Evolutionary conservation across 345 rosid species (phyloP), one percentile per base, ranked within the genome.

Genomic region (Aethionema arabicum): DNA sequence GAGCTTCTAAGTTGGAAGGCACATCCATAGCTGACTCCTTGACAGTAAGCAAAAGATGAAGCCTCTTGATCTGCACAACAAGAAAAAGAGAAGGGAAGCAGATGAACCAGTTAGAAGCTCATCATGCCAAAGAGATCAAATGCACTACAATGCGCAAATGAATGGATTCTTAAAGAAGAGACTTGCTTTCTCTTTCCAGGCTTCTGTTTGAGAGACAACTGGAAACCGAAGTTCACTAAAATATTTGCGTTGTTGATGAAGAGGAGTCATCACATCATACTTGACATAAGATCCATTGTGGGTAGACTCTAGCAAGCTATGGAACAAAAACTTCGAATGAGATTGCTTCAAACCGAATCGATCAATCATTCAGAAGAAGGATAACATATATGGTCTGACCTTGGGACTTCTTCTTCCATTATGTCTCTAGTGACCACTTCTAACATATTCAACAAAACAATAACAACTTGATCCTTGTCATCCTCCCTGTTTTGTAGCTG

Each of bases 1-100:
- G 80, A 59, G 90, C 90, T 77, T 84, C 86, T 71, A 82, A 62
- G 71, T 84, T 84, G 37, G 85, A 72, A 4, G 90, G 90, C 32
- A 84, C 82, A 68, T 84, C 83, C 86, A 82, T 78, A 39, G 83
- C 85, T 49, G 90, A 84, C 59, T 84, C 90, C 71, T 80, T 83
- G 52, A 74, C 82, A 41, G 89, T 81, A 43, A 84, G 86, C 72
- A 84, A 65, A 48, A 79, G 75, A 59, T 76, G 82, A 61, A 84
- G 75, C 74, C 89, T 79, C 64, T 76, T 52, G 35, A 84, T 77
- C 89, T 84, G 67, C 38, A 31, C 41, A 52, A 51, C 31, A 36
- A 42, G 11, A 49, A 31, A 61, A 66, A 61, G 27, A 10, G 11
- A 52, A 53, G 50, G 39, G 21, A 48, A 57, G 10, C 21, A 50